Conservation (phyloP, 805 yeast species). For the Lachancea meyersii region DNA sequence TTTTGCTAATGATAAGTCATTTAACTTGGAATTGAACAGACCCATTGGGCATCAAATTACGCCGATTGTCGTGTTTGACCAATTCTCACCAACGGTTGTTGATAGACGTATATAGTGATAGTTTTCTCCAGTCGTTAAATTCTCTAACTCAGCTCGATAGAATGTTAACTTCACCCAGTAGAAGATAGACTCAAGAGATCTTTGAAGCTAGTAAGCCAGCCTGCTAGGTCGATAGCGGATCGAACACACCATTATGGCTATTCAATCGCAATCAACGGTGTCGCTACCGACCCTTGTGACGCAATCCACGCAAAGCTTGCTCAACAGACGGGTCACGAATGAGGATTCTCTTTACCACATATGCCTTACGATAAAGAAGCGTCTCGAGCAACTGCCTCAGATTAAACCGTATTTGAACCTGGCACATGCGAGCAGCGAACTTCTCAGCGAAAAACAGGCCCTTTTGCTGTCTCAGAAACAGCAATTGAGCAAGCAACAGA, state of each 20-base stretch:
- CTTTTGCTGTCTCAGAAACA: constrained; percentile 38
- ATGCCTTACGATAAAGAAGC: constrained; percentile 48
- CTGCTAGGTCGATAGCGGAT: background rate
- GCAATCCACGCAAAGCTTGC: constrained; percentile 35
- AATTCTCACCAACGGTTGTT: no score
- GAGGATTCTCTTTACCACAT: constrained; percentile 66
- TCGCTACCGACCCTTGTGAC: constrained; percentile 18
- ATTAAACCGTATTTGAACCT: constrained; percentile 60
- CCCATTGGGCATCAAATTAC: no score
- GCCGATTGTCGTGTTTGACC: no score
- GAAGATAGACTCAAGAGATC: background rate
- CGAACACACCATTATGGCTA: constrained; percentile 4
- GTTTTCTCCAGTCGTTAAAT: background rate
- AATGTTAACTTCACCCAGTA: background rate
- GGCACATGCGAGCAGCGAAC: constrained; percentile 63
- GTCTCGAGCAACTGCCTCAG: constrained; percentile 56
- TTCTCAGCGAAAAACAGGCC: constrained; percentile 68
- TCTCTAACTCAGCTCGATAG: background rate
- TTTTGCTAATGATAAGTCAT: no score
- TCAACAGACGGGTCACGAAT: constrained; percentile 59
- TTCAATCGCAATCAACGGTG: constrained; percentile 11
- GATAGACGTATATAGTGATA: background rate
- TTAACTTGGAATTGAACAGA: no score
- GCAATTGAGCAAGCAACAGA: constrained; percentile 25
- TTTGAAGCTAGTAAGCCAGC: background rate